Evolutionary conservation across 2,329 filamentous ascomycete genomes (phyloP), one percentile per base, ranked within the genome.

Genomic region (Thielaviopsis ethacetica): DNA sequence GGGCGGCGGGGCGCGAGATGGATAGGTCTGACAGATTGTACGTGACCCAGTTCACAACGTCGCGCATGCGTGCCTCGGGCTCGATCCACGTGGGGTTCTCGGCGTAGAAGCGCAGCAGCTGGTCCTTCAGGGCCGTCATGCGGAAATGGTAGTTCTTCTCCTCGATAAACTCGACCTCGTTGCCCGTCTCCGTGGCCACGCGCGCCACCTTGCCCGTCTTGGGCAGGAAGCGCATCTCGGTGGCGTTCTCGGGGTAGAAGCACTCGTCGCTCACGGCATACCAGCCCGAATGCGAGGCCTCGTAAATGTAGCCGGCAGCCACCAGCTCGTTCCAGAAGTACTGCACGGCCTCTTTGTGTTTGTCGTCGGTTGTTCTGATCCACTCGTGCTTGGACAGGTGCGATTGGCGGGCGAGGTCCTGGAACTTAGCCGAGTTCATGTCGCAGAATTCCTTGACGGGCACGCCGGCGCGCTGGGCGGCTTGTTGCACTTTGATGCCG

Each of bases 251-350:
- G 0, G 91, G 89, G 68, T 96, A 97, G 71, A 95, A 98, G 47
- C 91, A 91, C 76, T 98, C 93, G 69, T 98, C 93, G 69, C 88
- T 90, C 58, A 98, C 85, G 59, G 87, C 93, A 70, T 98, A 98
- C 93, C 93, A 98, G 1, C 93, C 93, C 68, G 89, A 82, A 66
- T 97, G 93, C 65, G 86, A 88, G 12, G 83, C 82, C 66, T 86
- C 83, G 71, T 96, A 96, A 58, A 97, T 85, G 62, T 86, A 84
- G 9, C 86, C 85, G 53, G 79, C 76, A 58, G 90, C 82, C 66
- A 84, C 78, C 61, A 98, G 75, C 68, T 90, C 77, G 63, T 81
- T 77, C 93, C 93, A 98, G 65, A 95, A 90, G 68, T 93, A 85
- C 66, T 90, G 81, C 50, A 98, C 93, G 1, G 89, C 88, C 47